Base-by-base conservation (phyloP, 495 filamentous ascomycete species). In the Bombardia bombarda region DNA sequence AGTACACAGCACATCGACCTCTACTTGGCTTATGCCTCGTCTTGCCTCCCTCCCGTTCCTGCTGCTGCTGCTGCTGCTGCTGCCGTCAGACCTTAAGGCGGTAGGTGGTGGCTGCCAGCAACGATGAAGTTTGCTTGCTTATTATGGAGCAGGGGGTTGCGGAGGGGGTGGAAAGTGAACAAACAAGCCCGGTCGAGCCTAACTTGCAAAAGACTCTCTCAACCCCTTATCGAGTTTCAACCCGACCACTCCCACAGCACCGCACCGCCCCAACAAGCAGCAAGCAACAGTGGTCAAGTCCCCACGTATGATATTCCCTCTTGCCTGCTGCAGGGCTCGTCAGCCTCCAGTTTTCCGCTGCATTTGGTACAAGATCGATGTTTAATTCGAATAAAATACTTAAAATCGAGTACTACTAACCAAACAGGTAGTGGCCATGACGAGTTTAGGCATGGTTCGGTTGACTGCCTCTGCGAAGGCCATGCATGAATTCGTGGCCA, bases 401-500 rank as follows among this genome's bases (percentile, higher is more conserved):
- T n/a, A n/a, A n/a, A n/a, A n/a, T n/a, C n/a, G n/a, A n/a, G n/a
- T 46, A 43, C 43, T 50, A 38, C 42, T 43, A 47, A 42, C 41
- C 47, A 54, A 37, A 46, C 43, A 40, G 32, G 38, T 23, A 7
- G 1, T 16, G 30, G 42, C 20, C 17, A 23, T 42, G 33, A 23
- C 18, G 37, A 40, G 30, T 23, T 38, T 13, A 35, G 42, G 42
- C 50, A 43, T 40, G 46, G 43, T 38, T 42, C 23, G 42, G 23
- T 26, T 39, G 23, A 37, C 51, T 46, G 51, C 51, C n/a, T n/a
- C n/a, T n/a, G n/a, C n/a, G 41, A 50, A 46, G 50, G 24, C 49
- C 53, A 66, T 70, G 67, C 67, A 68, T 60, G 63, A 57, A 57
- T 63, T 66, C 63, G 64, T 69, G 63, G 62, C 59, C 49, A 51